Percentiles rank a stretch among this genome's conserved stretches.
phyloP scores from a whole-genome alignment of 2,329 filamentous ascomycete genomes.

The Trichoderma koningiopsis region DNA sequence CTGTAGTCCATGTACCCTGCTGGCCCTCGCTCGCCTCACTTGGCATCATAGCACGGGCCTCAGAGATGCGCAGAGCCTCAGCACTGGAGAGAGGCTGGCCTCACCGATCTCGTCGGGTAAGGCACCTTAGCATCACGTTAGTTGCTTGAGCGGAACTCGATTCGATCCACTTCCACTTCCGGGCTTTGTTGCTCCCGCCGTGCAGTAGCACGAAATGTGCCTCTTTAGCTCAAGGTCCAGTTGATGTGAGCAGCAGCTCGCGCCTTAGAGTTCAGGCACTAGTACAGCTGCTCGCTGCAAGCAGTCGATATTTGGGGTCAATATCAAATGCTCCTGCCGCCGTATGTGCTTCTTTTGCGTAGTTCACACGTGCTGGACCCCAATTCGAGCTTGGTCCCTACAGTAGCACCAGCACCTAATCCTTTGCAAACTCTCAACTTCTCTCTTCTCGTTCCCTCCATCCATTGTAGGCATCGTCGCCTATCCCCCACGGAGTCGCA shows the following conservation, averaged over 20 bases:
- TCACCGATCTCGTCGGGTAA: slow-evolving; percentile 21
- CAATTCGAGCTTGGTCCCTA: background rate
- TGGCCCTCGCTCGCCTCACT: background rate
- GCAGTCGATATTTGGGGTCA: background rate
- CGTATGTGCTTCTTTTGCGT: background rate
- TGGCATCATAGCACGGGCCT: background rate
- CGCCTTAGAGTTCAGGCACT: background rate
- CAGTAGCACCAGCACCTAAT: background rate
- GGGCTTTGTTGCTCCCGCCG: background rate
- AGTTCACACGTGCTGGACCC: slow-evolving; percentile 1
- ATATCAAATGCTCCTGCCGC: background rate
- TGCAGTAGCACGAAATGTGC: background rate
- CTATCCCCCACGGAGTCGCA: background rate
- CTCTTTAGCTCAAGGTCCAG: background rate
- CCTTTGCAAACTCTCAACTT: background rate
- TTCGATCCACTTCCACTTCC: slow-evolving; percentile 1
- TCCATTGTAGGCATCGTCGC: background rate
- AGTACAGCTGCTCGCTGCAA: background rate
- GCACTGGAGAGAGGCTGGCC: background rate
- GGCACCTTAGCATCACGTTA: slow-evolving; percentile 12
- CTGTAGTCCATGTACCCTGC: background rate
- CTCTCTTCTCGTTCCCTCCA: background rate
- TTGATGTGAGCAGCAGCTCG: background rate
- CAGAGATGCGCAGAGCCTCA: background rate
- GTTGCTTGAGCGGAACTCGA: background rate